Evolutionary conservation across 768 basidiomycete genomes (phyloP).

Genomic region (Rickenella mellea): DNA sequence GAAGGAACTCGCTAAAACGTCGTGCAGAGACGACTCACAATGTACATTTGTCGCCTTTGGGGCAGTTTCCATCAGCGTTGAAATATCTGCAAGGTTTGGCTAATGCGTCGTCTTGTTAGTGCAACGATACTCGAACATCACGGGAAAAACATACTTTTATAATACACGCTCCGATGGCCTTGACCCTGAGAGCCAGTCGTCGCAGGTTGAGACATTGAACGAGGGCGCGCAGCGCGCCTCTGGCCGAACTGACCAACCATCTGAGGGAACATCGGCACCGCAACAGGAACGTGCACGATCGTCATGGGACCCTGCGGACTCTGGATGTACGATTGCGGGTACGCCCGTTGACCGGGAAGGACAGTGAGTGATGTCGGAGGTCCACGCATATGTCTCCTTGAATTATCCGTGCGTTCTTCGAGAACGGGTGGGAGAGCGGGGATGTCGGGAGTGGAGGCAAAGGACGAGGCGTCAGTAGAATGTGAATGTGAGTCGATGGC

Average conservation of each 20-base stretch:
- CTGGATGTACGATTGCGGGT: no score
- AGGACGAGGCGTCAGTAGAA: no score
- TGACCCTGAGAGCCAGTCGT: neutral
- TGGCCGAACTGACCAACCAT: neutral
- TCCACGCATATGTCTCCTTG: no score
- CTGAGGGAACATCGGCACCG: neutral
- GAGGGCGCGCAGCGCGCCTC: neutral
- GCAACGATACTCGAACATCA: neutral
- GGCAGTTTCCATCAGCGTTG: neutral
- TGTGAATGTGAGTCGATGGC: no score
- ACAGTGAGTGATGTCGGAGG: no score
- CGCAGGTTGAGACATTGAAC: neutral
- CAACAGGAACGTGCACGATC: neutral
- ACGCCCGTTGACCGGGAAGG: no score
- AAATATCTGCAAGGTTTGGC: neutral
- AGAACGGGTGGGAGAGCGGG: no score
- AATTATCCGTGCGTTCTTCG: no score
- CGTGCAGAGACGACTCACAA: neutral
- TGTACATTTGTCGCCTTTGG: neutral
- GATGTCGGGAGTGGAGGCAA: no score
- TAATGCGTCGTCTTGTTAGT: neutral
- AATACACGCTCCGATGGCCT: neutral
- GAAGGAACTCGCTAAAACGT: neutral
- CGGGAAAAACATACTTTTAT: neutral
- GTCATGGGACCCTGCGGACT: neutral